phyloP scores from a whole-genome alignment of 768 basidiomycete genomes.

The Hebeloma cylindrosporum region DNA sequence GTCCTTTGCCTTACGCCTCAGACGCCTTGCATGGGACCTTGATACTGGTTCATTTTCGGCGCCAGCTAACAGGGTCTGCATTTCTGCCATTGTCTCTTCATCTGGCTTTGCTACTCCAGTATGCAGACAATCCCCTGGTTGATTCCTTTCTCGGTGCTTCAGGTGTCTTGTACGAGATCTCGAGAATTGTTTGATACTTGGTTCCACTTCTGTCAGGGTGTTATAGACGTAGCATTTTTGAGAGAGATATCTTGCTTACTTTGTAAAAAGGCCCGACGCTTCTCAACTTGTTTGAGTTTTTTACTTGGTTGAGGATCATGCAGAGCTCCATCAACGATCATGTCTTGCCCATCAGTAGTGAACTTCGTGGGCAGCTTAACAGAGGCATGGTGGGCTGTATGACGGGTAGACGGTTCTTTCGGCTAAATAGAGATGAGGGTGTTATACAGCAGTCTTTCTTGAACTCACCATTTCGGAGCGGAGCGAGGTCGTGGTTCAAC shows the following conservation, averaged over 20 bases:
- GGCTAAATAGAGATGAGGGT: constrained; percentile 15
- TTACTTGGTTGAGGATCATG: constrained; percentile 38
- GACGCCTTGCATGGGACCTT: constrained; percentile 67
- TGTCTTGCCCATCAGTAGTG: not conserved
- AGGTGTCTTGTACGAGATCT: constrained; percentile 70
- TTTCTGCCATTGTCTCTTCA: too few relatives aligned
- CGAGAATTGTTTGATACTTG: constrained; percentile 56
- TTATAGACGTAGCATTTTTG: not conserved
- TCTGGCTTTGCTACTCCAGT: too few relatives aligned
- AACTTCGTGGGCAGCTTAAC: constrained; percentile 19
- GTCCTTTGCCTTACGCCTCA: constrained; percentile 69
- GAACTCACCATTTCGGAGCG: too few relatives aligned
- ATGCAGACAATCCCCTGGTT: too few relatives aligned
- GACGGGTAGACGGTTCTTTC: constrained; percentile 20
- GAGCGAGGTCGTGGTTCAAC: too few relatives aligned
- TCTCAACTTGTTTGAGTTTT: constrained; percentile 65
- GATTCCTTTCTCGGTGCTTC: constrained; percentile 68
- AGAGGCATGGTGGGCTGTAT: constrained; percentile 20
- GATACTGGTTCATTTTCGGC: constrained; percentile 72
- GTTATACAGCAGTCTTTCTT: not conserved
- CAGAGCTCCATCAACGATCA: constrained; percentile 24
- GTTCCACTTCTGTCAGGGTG: constrained; percentile 40
- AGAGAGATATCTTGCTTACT: constrained; percentile 42
- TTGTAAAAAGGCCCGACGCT: constrained; percentile 67
- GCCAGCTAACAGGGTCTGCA: too few relatives aligned